Evolutionary conservation across 179 eudicot genomes (phyloP).

Genomic region (Silene coronaria): DNA sequence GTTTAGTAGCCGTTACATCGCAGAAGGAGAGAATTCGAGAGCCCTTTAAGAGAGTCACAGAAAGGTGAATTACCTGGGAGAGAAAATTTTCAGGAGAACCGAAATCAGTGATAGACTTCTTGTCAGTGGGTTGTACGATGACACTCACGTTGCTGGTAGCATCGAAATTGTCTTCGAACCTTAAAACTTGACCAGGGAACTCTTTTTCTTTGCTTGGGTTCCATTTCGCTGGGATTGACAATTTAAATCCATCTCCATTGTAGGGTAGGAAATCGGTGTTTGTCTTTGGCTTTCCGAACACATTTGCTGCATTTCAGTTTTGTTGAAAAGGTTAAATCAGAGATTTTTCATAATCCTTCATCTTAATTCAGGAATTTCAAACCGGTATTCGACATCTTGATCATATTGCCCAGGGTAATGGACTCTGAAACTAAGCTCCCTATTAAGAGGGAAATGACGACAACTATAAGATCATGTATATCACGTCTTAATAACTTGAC

Average conservation of each 20-base stretch:
- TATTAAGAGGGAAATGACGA: too few species aligned
- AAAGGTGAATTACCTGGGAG: conserved; percentile 38
- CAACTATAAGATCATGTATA: too few species aligned
- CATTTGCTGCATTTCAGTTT: conserved; percentile 57
- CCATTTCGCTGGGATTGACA: conserved; percentile 76
- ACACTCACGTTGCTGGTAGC: conserved; percentile 63
- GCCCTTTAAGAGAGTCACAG: neutral
- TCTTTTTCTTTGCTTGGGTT: conserved; percentile 93
- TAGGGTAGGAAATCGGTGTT: conserved; percentile 70
- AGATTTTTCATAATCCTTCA: neutral
- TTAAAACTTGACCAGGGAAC: conserved; percentile 84
- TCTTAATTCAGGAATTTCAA: too few species aligned
- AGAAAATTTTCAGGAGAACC: conserved; percentile 92
- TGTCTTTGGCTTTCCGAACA: conserved; percentile 87
- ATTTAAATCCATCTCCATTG: conserved; percentile 66
- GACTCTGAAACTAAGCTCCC: too few species aligned
- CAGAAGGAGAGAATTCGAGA: neutral
- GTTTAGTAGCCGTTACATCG: conserved; percentile 1
- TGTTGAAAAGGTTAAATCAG: neutral
- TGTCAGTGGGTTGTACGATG: conserved; percentile 65
- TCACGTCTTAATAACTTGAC: too few species aligned
- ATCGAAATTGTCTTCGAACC: conserved; percentile 92
- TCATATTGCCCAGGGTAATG: too few species aligned
- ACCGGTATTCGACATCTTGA: too few species aligned
- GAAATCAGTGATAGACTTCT: conserved; percentile 78